A percentile compares a stretch with the other conserved stretches of the same genome.
Evolutionary conservation across 2,329 filamentous ascomycete genomes (phyloP).

Genomic region (Phoma sp.): DNA sequence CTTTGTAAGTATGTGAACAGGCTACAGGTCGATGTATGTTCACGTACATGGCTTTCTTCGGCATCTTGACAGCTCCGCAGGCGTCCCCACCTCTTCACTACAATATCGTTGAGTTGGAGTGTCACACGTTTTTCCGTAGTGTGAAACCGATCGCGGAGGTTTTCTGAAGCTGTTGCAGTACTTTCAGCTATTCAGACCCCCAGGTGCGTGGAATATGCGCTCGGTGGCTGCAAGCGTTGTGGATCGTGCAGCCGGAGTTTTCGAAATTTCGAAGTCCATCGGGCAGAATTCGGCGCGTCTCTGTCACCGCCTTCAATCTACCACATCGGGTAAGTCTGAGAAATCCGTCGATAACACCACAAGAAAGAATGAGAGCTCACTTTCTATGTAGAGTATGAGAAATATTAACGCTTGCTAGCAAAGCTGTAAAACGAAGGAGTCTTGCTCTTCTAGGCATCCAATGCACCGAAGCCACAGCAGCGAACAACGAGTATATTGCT

Average conservation of each 20-base stretch:
- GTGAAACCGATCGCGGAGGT: slow-evolving; percentile 6
- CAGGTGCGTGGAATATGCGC: slow-evolving; percentile 4
- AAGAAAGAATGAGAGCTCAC: too few species aligned
- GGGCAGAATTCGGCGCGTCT: slow-evolving; percentile 2
- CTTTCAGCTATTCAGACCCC: slow-evolving; percentile 7
- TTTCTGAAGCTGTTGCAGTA: neutral
- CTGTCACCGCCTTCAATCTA: slow-evolving; percentile 6
- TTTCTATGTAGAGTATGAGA: too few species aligned
- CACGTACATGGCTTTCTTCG: slow-evolving; percentile 49
- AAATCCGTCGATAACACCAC: neutral
- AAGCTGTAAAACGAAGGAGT: too few species aligned
- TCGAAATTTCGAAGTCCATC: slow-evolving; percentile 19
- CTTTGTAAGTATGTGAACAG: slow-evolving; percentile 19
- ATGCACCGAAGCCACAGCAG: too few species aligned
- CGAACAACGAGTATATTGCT: too few species aligned
- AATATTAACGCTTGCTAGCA: too few species aligned
- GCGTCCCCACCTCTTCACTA: slow-evolving; percentile 39
- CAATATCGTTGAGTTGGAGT: neutral
- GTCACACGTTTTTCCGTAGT: neutral
- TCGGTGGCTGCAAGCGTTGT: slow-evolving; percentile 13
- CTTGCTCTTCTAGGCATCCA: too few species aligned
- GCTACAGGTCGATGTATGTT: neutral
- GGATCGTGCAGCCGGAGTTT: slow-evolving; percentile 22
- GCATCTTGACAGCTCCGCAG: slow-evolving; percentile 44
- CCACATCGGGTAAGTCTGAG: neutral